Conservation (phyloP, 805 yeast genomes). For the Candida tallmaniae region DNA sequence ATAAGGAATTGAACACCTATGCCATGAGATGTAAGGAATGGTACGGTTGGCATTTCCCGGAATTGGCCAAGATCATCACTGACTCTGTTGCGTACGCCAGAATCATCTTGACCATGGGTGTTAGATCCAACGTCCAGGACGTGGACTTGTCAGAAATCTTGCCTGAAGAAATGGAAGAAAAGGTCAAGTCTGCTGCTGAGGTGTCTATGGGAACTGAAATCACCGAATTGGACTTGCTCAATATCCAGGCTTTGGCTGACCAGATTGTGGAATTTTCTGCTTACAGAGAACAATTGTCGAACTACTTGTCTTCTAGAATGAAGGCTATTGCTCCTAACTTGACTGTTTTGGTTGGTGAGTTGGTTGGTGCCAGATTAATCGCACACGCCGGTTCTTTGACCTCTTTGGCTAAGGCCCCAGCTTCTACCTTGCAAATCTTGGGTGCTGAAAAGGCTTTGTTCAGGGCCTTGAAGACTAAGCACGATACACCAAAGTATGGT, state of each 20-base stretch:
- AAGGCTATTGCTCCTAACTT: conserved; percentile 98
- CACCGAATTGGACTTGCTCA: conserved; percentile 81
- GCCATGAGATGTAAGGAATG: conserved; percentile 99
- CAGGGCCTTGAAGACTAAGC: conserved; percentile 97
- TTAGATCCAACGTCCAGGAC: conserved; percentile 84
- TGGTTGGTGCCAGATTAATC: conserved; percentile 96
- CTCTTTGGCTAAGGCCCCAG: conserved; percentile 96
- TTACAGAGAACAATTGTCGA: conserved; percentile 93
- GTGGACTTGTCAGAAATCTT: conserved; percentile 64
- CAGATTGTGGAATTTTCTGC: conserved; percentile 95
- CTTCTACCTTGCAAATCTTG: conserved; percentile 95
- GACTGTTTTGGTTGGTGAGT: conserved; percentile 93
- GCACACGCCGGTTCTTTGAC: conserved; percentile 96
- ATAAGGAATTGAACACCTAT: conserved; percentile 95
- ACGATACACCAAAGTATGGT: conserved; percentile 98
- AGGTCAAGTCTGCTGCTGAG: conserved; percentile 93
- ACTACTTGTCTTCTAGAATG: conserved; percentile 91
- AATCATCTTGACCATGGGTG: conserved; percentile 89
- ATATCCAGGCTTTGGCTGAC: conserved; percentile 87
- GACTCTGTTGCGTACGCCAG: conserved; percentile 97
- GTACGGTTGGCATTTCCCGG: conserved; percentile 99
- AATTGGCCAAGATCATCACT: conserved; percentile 92
- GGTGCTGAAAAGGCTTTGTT: conserved; percentile 99
- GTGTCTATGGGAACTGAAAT: conserved; percentile 99
- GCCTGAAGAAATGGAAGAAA: conserved; percentile 45